Base-by-base conservation (phyloP, 1,284 basidiomycete genomes). In the Kalmanozyma brasiliensis region DNA sequence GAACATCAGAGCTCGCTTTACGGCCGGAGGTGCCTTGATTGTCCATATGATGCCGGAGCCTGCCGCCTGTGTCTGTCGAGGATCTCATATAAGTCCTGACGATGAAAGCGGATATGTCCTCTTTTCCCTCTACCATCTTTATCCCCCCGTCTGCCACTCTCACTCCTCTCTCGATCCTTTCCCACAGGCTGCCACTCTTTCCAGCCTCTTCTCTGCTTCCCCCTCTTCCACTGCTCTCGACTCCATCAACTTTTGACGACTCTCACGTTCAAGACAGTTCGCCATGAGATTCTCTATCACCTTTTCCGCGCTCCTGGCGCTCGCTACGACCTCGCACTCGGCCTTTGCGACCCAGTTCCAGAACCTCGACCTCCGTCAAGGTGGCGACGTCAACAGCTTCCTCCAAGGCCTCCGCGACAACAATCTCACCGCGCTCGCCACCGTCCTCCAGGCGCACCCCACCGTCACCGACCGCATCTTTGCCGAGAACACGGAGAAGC, bases 351-450 rank as follows among this genome's bases (percentile, higher is more conserved):
- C 41, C 24, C 23, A 51, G 7, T 63, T 62, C 55, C 55, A 71
- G 36, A 55, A 63, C 32, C 56, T 71, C 5, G 45, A 59, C 30
- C 55, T 67, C 2, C 63, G 68, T 20, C 58, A 70, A 23, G 62
- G 62, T 22, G 67, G 62, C 10, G 68, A 71, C 33, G 68, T 51
- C 55, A 67, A 66, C 59, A 30, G 52, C 11, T 44, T 71, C 16
- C 53, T 71, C 22, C 63, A 71, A 23, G 63, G 59, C 11, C 49
- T 71, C 4, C 68, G 63, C 17, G 63, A 63, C 49, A 52, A 55
- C 58, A 71, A 71, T 56, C 53, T 71, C 48, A 66, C 68, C 30
- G 53, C 58, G 37, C 59, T 71, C 42, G 68, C 68, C 37, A 56
- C 63, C 26, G 53, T 63, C 8, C 60, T 71, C 24, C 53, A 53